Percentiles rank a stretch among this genome's conserved stretches.
phyloP scores from a whole-genome alignment of 148 eudicot species.

The Spergularia marina region DNA sequence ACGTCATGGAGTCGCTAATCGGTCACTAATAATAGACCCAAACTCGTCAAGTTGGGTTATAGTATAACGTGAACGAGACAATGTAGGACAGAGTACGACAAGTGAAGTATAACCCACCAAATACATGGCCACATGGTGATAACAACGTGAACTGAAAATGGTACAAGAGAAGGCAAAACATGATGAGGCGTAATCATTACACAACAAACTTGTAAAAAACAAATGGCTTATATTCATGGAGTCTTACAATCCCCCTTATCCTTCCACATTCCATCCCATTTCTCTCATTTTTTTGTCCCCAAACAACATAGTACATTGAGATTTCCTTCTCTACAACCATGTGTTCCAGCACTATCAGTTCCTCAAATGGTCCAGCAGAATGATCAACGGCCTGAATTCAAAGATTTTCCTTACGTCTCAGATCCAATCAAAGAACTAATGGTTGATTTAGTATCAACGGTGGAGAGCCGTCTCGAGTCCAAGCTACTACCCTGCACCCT shows the following conservation, averaged over 20 bases:
- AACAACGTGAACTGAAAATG: no score
- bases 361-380: slow-evolving; percentile 16
- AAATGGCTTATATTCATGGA: slow-evolving; percentile 13
- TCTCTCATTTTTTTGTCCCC: background rate
- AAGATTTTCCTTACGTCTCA: slow-evolving; percentile 72
- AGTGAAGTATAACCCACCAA: no score
- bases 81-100: no score
- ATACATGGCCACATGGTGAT: no score
- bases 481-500: slow-evolving; percentile 61
- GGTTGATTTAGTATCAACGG: slow-evolving; percentile 56
- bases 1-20: no score
- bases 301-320: background rate
- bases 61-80: no score
- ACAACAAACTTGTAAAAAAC: no score
- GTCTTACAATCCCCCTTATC: background rate
- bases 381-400: slow-evolving; percentile 36
- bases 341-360: background rate
- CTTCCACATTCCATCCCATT: slow-evolving; percentile 2
- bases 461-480: slow-evolving; percentile 49
- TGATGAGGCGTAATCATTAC: no score
- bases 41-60: no score
- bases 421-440: slow-evolving; percentile 58
- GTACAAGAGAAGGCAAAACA: no score
- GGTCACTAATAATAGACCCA: no score
- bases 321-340: background rate